Evolutionary conservation across 2,329 filamentous ascomycete species (phyloP).

Genomic region (Colletotrichum sp.): DNA sequence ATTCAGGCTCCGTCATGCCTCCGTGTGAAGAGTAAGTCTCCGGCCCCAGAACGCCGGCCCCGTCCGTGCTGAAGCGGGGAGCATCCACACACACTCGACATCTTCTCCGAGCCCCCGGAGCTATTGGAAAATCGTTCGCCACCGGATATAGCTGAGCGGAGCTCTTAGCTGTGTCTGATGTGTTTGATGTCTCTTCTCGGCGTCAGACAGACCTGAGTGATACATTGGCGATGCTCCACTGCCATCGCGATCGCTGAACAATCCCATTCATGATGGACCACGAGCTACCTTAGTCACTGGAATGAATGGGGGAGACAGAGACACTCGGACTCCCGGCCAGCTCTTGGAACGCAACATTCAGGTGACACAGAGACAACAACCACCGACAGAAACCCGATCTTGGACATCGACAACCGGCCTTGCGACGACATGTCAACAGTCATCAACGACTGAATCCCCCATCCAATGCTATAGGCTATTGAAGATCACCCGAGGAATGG

Average conservation of each 20-base stretch:
- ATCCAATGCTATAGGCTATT: neutral
- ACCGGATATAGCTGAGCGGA: neutral
- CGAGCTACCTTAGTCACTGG: neutral
- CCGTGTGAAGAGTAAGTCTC: neutral
- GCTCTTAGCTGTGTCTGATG: neutral
- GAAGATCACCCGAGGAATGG: neutral
- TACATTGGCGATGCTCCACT: neutral
- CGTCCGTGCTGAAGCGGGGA: conserved; percentile 10
- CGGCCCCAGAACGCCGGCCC: conserved; percentile 4
- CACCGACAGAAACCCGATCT: neutral
- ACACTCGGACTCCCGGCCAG: neutral
- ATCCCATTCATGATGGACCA: neutral
- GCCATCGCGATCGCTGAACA: neutral
- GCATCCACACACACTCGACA: neutral
- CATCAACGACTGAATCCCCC: neutral
- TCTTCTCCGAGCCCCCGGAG: neutral
- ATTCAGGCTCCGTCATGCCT: neutral
- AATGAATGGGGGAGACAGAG: neutral
- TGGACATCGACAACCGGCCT: neutral
- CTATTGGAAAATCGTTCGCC: neutral
- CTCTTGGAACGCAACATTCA: neutral
- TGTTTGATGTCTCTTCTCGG: neutral
- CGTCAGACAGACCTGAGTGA: neutral
- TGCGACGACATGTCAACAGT: neutral
- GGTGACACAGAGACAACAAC: neutral